Base-by-base conservation (phyloP, 208 protist genomes). In the Porcisia hertigi region DNA sequence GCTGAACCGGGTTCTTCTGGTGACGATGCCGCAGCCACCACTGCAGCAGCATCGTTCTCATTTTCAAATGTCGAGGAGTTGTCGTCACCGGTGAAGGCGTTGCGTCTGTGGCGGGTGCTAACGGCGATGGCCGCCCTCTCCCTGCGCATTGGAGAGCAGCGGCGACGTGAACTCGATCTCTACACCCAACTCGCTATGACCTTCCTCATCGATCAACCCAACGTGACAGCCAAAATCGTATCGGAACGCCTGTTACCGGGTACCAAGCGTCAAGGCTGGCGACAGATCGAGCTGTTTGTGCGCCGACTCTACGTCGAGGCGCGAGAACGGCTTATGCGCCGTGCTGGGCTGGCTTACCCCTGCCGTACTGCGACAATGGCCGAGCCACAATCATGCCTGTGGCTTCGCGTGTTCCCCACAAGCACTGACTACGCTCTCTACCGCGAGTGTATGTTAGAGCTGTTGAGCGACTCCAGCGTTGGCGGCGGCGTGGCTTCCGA, bases 221-320 rank as follows among this genome's bases (percentile, higher is more conserved):
- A 25, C 16, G 43, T 78, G 14, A 84, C 88, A 4, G 88, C 82
- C 0, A 78, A 62, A n/a, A 77, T 95, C 52, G 86, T 84, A 39
- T 64, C 74, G 14, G 57, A 64, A 52, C 83, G 82, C 20, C 84
- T 95, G 58, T 78, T 94, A 63, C 90, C 90, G 16, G 90, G 86
- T 65, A 77, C 88, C 43, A 76, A 71, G 25, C 78, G 70, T 6
- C 55, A 85, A 12, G 85, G 91, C 20, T 95, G 91, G 88, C 45
- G 76, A 3, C 73, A 82, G 57, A 62, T 93, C 25, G 87, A 95
- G 69, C 79, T 81, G 54, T 72, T 88, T 25, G 75, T 87, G 54
- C 84, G 86, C 16, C 79, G 83, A 2, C 80, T 94, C 11, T 90
- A 91, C 54, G 84, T 92, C 36, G 86, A 92, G 65, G 80, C 86